phyloP scores from a whole-genome alignment of 1,139 yeast genomes.

The Yamadazyma spencermartinsiae region DNA sequence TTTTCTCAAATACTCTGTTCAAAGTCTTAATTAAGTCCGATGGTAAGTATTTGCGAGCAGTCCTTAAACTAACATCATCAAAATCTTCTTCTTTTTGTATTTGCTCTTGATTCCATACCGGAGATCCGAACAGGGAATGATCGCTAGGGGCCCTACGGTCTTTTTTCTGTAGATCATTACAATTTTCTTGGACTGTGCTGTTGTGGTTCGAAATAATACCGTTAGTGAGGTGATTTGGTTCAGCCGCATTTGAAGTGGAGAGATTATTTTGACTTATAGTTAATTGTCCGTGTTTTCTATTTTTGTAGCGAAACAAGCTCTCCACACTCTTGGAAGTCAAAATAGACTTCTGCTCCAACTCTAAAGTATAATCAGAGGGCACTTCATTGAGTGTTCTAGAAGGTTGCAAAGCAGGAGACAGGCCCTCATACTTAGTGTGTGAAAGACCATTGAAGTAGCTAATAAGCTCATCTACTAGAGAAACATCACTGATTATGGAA shows the following conservation, averaged over 20 bases:
- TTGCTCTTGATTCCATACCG: no score
- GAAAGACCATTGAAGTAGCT: slow-evolving; percentile 4
- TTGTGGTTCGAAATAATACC: no score
- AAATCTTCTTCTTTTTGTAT: not conserved
- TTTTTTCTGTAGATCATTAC: no score
- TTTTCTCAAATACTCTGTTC: slow-evolving; percentile 2
- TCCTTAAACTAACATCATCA: no score
- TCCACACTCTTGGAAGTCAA: slow-evolving; percentile 5
- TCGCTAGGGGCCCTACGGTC: no score
- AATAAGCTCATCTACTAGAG: slow-evolving; percentile 6
- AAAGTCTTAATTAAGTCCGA: slow-evolving; percentile 5
- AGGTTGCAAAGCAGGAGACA: no score
- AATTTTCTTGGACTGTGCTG: no score
- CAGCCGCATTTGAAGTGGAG: not conserved
- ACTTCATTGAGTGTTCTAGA: no score
- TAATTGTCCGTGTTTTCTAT: slow-evolving; percentile 7
- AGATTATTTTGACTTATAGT: slow-evolving; percentile 1
- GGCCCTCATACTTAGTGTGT: no score
- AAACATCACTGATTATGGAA: not conserved
- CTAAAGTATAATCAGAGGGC: no score
- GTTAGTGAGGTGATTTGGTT: no score
- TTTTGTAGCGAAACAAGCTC: slow-evolving; percentile 6
- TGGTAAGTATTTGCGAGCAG: slow-evolving; percentile 7
- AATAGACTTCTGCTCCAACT: not conserved
- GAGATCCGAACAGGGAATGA: no score